phyloP scores from a whole-genome alignment of 2,329 filamentous ascomycete species.

The Diplodia sapinea region DNA sequence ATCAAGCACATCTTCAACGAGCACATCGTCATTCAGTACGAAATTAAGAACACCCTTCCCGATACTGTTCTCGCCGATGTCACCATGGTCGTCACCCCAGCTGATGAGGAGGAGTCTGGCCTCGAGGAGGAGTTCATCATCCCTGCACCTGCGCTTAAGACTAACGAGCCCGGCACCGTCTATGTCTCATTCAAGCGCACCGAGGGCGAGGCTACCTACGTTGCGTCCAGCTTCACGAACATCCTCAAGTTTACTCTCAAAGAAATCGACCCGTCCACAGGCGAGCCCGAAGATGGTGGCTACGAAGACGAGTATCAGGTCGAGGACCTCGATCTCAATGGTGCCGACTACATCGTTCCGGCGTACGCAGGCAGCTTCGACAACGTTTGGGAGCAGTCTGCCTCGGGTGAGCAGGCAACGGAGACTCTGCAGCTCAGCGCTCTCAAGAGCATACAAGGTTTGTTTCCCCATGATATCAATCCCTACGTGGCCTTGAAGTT shows the following conservation, averaged over 20 bases:
- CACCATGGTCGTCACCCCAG: slow-evolving; percentile 76
- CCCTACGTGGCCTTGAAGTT: background rate
- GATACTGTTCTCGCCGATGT: slow-evolving; percentile 64
- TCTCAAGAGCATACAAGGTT: slow-evolving; percentile 91
- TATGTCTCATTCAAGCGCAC: slow-evolving; percentile 94
- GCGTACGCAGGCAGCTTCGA: slow-evolving; percentile 94
- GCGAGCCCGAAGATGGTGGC: slow-evolving; percentile 85
- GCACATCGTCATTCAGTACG: slow-evolving; percentile 92
- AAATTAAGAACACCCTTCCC: slow-evolving; percentile 95
- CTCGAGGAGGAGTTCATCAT: slow-evolving; percentile 90
- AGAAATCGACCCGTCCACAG: slow-evolving; percentile 94
- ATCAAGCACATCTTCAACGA: slow-evolving; percentile 99
- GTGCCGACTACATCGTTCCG: slow-evolving; percentile 92
- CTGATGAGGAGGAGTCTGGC: slow-evolving; percentile 74
- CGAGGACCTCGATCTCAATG: slow-evolving; percentile 60
- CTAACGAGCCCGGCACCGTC: slow-evolving; percentile 87
- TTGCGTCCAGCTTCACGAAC: slow-evolving; percentile 84
- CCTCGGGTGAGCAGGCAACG: slow-evolving; percentile 84
- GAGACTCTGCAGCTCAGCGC: slow-evolving; percentile 89
- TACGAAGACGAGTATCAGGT: slow-evolving; percentile 92
- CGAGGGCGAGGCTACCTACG: slow-evolving; percentile 75
- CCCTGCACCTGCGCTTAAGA: slow-evolving; percentile 78
- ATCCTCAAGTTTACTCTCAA: slow-evolving; percentile 96
- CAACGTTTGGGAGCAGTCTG: slow-evolving; percentile 93
- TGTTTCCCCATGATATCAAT: slow-evolving; percentile 45